Evolutionary conservation across 2,329 filamentous ascomycete genomes (phyloP).

Genomic region (Neonectria faginata): DNA sequence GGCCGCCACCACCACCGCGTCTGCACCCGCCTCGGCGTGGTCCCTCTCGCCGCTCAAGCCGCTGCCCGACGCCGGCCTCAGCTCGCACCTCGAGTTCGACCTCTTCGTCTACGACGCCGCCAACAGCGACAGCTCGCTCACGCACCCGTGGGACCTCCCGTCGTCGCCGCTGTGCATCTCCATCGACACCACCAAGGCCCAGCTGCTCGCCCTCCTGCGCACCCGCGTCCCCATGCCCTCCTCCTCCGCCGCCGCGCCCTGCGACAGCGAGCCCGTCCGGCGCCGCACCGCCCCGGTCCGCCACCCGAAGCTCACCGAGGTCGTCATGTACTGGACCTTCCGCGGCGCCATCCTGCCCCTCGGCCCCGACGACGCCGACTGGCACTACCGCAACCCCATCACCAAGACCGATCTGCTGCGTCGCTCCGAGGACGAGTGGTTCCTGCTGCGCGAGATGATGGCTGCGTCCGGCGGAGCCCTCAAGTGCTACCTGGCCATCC

Average conservation of each 20-base stretch:
- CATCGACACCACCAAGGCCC: conserved; percentile 36
- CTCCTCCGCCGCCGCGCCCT: not conserved
- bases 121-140: conserved; percentile 42
- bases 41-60: conserved; percentile 9
- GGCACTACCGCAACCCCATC: conserved; percentile 44
- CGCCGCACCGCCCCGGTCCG: conserved; percentile 15
- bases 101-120: conserved; percentile 40
- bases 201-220: conserved; percentile 44
- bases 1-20: not conserved
- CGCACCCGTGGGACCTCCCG: conserved; percentile 43
- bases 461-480: conserved; percentile 38
- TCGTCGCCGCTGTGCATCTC: conserved; percentile 33
- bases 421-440: conserved; percentile 45
- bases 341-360: conserved; percentile 41
- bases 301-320: conserved; percentile 39
- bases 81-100: conserved; percentile 39
- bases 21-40: not conserved
- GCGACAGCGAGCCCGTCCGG: conserved; percentile 13
- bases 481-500: conserved; percentile 44
- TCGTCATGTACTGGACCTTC: conserved; percentile 43
- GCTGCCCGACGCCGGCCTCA: not conserved
- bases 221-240: conserved; percentile 29
- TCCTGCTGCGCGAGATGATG: conserved; percentile 46
- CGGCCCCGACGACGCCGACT: conserved; percentile 38
- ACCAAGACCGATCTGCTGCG: conserved; percentile 43